Evolutionary conservation across 129 eudicot species (phyloP).

Genomic region (Kitagawia praeruptora): DNA sequence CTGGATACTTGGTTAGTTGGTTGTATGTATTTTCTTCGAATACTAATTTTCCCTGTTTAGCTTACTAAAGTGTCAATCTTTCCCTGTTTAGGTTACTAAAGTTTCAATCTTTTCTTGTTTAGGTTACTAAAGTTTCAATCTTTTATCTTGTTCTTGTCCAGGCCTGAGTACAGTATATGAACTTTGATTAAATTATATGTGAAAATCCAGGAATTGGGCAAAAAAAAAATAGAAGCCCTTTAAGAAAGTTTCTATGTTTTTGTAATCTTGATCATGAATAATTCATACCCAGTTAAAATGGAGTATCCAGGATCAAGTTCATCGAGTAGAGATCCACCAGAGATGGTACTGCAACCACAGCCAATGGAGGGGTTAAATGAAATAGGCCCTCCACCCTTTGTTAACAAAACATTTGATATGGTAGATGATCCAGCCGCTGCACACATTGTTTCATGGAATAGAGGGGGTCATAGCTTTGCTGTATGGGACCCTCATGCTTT

Average conservation of each 20-base stretch:
- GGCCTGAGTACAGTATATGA: background rate
- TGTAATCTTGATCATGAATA: slow-evolving; percentile 34
- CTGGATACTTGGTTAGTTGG: background rate
- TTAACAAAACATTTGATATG: slow-evolving; percentile 82
- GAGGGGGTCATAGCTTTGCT: slow-evolving; percentile 89
- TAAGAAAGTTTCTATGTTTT: background rate
- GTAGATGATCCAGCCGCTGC: slow-evolving; percentile 66
- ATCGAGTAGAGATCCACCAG: slow-evolving; percentile 7
- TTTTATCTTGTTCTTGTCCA: slow-evolving; percentile 3
- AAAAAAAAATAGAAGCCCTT: background rate
- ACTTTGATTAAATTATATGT: background rate
- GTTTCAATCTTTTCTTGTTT: background rate
- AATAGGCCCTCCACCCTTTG: slow-evolving; percentile 82
- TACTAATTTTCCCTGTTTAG: background rate
- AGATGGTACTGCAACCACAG: slow-evolving; percentile 33
- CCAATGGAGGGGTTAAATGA: slow-evolving; percentile 93
- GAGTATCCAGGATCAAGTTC: slow-evolving; percentile 48
- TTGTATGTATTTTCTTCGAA: no score
- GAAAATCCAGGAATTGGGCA: background rate
- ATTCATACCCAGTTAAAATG: slow-evolving; percentile 43
- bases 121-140: background rate
- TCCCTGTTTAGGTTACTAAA: background rate
- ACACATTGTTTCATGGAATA: slow-evolving; percentile 60
- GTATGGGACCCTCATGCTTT: slow-evolving; percentile 86
- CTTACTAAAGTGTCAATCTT: background rate